These are phyloP conservation scores for Dictyostelium brefeldianum DNA, from an alignment of 78 protist genomes.

Conservation along the genomic window DNA sequence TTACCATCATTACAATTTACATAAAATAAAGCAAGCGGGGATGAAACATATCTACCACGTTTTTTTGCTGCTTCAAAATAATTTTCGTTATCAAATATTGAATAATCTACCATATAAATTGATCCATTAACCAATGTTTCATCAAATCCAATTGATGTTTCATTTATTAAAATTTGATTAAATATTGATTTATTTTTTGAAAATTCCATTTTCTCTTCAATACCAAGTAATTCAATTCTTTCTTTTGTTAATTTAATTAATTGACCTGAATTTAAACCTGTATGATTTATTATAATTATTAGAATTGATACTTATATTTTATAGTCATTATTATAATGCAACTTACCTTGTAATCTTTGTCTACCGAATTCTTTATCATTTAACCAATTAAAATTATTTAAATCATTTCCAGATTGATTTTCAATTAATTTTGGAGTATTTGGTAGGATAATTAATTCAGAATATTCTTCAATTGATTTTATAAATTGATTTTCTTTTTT, in stretches of 20 bases:
- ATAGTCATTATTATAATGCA: too few species aligned
- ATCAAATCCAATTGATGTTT: neutral
- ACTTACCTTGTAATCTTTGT: slow-evolving; percentile 32
- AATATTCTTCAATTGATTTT: slow-evolving; percentile 24
- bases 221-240: neutral
- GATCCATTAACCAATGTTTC: neutral
- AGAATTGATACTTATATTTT: too few species aligned
- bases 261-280: slow-evolving; percentile 31
- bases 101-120: slow-evolving; percentile 30
- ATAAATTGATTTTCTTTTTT: neutral
- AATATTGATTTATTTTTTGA: neutral
- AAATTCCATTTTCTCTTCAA: neutral
- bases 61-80: slow-evolving; percentile 18
- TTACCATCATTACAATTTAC: neutral
- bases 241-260: neutral
- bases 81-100: slow-evolving; percentile 23
- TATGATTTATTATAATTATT: too few species aligned
- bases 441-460: slow-evolving; percentile 17
- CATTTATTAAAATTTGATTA: neutral
- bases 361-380: slow-evolving; percentile 58
- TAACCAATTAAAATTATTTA: slow-evolving; percentile 51
- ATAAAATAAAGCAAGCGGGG: slow-evolving; percentile 38
- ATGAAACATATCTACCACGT: slow-evolving; percentile 8
- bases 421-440: slow-evolving; percentile 14
- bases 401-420: slow-evolving; percentile 2